Evolutionary conservation across 1,284 basidiomycete species (phyloP).

Genomic region (Ceratobasidium sp.): DNA sequence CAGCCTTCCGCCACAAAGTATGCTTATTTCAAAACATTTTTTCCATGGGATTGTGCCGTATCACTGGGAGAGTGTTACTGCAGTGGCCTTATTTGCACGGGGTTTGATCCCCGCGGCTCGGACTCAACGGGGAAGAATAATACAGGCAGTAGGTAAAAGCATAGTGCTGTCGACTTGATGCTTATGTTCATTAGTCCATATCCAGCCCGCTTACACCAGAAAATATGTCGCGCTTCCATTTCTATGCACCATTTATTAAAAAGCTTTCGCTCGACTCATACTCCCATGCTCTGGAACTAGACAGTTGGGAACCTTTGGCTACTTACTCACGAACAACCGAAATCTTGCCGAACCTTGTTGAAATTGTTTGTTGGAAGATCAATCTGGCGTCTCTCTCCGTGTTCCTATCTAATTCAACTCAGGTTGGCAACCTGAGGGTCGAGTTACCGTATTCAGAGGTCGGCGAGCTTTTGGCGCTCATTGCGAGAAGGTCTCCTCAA

Average conservation of each 20-base stretch:
- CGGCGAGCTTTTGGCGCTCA: background rate
- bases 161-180: background rate
- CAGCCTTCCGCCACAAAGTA: background rate
- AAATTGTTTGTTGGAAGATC: no score
- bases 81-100: background rate
- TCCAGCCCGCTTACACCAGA: background rate
- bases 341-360: background rate
- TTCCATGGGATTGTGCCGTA: slow-evolving; percentile 1
- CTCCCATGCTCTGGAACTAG: background rate
- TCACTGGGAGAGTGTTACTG: background rate
- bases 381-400: no score
- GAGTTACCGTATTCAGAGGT: background rate
- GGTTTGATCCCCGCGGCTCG: background rate
- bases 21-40: slow-evolving; percentile 7
- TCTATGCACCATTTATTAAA: slow-evolving; percentile 8
- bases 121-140: background rate
- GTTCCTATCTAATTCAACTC: no score
- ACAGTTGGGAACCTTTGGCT: background rate
- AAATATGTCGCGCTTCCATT: slow-evolving; percentile 10
- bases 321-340: background rate
- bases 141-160: background rate
- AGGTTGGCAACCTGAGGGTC: no score
- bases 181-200: background rate
- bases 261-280: background rate
- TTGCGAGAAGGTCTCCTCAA: background rate